A percentile compares a stretch with the other conserved stretches of the same genome.
Evolutionary conservation across 1,284 basidiomycete genomes (phyloP).

Genomic region (Naganishia sp.): DNA sequence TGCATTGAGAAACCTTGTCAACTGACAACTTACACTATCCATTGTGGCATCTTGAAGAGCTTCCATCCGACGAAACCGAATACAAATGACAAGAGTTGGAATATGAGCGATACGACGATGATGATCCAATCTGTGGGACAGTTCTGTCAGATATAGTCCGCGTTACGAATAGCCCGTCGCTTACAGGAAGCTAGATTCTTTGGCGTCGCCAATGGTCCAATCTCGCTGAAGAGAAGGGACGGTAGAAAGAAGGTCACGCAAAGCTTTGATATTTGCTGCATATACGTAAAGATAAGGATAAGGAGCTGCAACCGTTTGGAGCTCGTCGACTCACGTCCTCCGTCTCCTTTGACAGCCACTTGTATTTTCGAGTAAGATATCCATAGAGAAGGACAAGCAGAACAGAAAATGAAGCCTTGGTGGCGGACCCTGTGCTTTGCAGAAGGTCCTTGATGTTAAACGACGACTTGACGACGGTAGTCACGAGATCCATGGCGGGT

Average conservation of each 20-base stretch:
- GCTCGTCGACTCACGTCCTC: slow-evolving; percentile 38
- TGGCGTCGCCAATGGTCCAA: slow-evolving; percentile 47
- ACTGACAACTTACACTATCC: slow-evolving; percentile 40
- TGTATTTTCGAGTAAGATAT: slow-evolving; percentile 38
- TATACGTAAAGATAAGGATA: too few species aligned
- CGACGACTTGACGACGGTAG: slow-evolving; percentile 8
- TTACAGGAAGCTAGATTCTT: slow-evolving; percentile 45
- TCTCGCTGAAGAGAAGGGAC: slow-evolving; percentile 49
- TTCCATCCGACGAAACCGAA: slow-evolving; percentile 41
- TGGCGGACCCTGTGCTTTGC: slow-evolving; percentile 16
- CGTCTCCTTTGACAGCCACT: slow-evolving; percentile 40
- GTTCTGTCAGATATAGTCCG: not conserved
- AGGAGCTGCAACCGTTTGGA: not conserved
- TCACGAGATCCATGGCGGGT: slow-evolving; percentile 5
- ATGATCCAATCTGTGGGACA: slow-evolving; percentile 45
- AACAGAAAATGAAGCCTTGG: slow-evolving; percentile 44
- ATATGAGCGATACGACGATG: slow-evolving; percentile 44
- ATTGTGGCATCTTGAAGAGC: slow-evolving; percentile 43
- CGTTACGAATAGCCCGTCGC: slow-evolving; percentile 7
- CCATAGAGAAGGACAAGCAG: slow-evolving; percentile 49
- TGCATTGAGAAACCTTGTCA: too few species aligned
- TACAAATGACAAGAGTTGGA: slow-evolving; percentile 44
- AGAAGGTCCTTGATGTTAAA: slow-evolving; percentile 15
- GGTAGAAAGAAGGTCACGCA: slow-evolving; percentile 48
- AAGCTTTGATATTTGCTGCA: slow-evolving; percentile 44